Conservation (phyloP, 768 basidiomycete genomes). For the Rhodosporidiobolus sp. region DNA sequence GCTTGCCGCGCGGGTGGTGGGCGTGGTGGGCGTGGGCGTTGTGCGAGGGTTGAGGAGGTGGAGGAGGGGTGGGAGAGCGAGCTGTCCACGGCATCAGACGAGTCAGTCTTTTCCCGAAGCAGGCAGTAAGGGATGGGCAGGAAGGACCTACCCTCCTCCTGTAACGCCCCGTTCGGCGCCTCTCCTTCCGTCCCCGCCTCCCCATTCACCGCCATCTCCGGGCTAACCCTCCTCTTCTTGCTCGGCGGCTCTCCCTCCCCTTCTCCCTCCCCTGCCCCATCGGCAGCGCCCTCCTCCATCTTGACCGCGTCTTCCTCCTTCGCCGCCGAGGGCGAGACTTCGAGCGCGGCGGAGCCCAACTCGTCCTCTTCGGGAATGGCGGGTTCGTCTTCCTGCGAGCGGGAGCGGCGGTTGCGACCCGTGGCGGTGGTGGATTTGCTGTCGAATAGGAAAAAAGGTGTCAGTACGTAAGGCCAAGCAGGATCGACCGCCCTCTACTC, state of each 20-base stretch:
- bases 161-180: no score
- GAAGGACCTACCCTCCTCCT: no score
- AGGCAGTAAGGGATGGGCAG: no score
- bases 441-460: background rate
- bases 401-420: background rate
- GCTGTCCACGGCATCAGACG: slow-evolving; percentile 52
- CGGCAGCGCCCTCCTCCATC: background rate
- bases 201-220: background rate
- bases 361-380: background rate
- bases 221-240: background rate
- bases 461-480: background rate
- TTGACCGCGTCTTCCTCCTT: background rate
- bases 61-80: background rate
- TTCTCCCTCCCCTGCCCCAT: background rate
- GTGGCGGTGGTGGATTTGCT: slow-evolving; percentile 2
- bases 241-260: background rate
- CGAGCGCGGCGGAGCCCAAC: background rate
- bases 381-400: background rate
- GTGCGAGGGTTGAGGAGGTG: slow-evolving; percentile 37
- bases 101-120: slow-evolving; percentile 52
- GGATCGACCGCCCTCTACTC: background rate
- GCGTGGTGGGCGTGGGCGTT: slow-evolving; percentile 41
- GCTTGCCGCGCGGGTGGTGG: slow-evolving; percentile 46
- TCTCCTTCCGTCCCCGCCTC: no score
- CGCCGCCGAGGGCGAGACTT: background rate